These are phyloP conservation scores for Phytophthora colocasiae DNA, from an alignment of 352 stramenopile genomes.

Conservation along the genomic window DNA sequence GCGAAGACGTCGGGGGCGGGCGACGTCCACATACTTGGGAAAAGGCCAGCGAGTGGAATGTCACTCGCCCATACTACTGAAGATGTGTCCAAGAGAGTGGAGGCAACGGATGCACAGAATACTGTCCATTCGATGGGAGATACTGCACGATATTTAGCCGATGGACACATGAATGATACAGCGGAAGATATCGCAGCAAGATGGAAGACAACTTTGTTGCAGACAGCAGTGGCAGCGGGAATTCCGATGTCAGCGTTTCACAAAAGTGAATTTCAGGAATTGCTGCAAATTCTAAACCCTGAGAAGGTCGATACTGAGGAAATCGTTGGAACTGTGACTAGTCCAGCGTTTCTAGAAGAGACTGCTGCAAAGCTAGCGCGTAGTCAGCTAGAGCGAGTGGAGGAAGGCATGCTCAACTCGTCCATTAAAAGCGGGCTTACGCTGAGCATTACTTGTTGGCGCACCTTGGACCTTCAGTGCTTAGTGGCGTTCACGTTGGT, in stretches of 20 bases:
- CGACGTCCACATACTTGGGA: constrained; percentile 1
- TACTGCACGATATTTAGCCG: constrained; percentile 12
- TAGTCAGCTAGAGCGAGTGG: constrained; percentile 76
- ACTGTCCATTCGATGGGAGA: constrained; percentile 2
- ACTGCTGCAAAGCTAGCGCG: constrained; percentile 44
- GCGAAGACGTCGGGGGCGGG: neutral
- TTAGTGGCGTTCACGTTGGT: constrained; percentile 80
- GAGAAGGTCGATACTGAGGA: constrained; percentile 5
- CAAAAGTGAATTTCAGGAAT: constrained; percentile 49
- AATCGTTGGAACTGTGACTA: constrained; percentile 32
- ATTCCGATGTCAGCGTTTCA: constrained; percentile 51
- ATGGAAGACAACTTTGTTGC: constrained; percentile 40
- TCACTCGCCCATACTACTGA: too few relatives aligned
- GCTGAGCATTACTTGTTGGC: constrained; percentile 78
- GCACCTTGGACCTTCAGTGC: constrained; percentile 66
- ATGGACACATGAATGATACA: constrained; percentile 22
- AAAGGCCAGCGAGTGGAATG: constrained; percentile 8
- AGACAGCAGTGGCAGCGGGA: constrained; percentile 43
- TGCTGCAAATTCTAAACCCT: constrained; percentile 43
- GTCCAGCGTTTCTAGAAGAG: constrained; percentile 48
- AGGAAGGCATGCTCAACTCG: constrained; percentile 85
- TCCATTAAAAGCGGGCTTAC: constrained; percentile 84
- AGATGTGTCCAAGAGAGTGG: constrained; percentile 3
- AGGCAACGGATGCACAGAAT: constrained; percentile 17
- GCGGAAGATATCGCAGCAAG: constrained; percentile 13